Conservation (phyloP, 331 rosid species). For the Quercus lobata region DNA sequence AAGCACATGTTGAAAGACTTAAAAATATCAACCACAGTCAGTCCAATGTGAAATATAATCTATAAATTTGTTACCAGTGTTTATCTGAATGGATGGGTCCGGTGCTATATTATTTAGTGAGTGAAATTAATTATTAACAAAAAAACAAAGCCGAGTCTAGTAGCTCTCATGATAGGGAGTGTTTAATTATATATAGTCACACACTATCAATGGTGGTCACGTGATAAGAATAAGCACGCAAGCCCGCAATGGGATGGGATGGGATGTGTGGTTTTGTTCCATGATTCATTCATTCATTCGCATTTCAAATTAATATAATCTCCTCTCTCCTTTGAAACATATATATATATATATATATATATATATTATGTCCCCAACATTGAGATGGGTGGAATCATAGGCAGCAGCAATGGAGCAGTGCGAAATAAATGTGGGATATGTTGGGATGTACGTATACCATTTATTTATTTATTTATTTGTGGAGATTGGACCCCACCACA, state of each 20-base stretch:
- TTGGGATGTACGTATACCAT: conserved; percentile 32
- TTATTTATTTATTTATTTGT: neutral
- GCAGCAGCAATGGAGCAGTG: conserved; percentile 50
- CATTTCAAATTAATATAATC: no score
- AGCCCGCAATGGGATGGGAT: neutral
- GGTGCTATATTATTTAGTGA: no score
- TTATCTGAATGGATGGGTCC: no score
- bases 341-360: neutral
- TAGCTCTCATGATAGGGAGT: neutral
- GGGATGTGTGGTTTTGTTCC: conserved; percentile 13
- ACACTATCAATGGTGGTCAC: conserved; percentile 11
- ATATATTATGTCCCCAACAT: conserved; percentile 29
- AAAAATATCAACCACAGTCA: no score
- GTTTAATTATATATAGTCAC: neutral
- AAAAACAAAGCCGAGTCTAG: no score
- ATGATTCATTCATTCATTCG: neutral
- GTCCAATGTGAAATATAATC: no score
- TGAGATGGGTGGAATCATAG: conserved; percentile 49
- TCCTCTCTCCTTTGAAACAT: no score
- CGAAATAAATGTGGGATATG: conserved; percentile 29
- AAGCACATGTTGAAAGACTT: no score
- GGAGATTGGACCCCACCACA: conserved; percentile 57
- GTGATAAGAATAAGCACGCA: conserved; percentile 20
- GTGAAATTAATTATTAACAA: no score
- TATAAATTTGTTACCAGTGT: no score